These are phyloP conservation scores for Mycena citricolor DNA, from an alignment of 1,284 basidiomycete genomes.

Conservation along the genomic window DNA sequence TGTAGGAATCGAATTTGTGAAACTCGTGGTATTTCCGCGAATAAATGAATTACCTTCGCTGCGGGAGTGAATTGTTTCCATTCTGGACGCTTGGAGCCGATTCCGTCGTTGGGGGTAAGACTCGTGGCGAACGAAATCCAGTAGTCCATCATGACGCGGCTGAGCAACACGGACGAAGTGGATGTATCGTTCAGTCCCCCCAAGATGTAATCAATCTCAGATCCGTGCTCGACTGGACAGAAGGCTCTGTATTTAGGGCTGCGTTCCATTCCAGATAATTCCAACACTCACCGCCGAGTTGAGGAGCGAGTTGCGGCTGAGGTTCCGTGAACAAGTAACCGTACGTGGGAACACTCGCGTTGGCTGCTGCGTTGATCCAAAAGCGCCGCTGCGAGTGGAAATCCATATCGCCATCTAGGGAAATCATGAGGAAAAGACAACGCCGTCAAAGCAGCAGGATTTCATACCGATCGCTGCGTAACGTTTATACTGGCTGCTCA, in stretches of 20 bases:
- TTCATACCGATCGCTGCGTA: constrained; percentile 41
- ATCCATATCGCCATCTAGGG: constrained; percentile 35
- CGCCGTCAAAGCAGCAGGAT: no score
- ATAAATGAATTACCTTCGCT: constrained; percentile 3
- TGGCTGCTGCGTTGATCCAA: constrained; percentile 38
- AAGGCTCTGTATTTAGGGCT: no score
- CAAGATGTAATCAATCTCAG: constrained; percentile 18
- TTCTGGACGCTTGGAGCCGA: constrained; percentile 25
- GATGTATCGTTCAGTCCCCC: constrained; percentile 20
- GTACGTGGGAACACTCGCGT: constrained; percentile 42
- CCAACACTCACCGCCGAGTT: constrained; percentile 6
- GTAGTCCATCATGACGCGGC: constrained; percentile 27
- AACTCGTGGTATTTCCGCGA: no score
- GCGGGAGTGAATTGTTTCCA: constrained; percentile 12
- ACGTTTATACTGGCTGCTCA: constrained; percentile 43
- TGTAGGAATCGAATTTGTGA: constrained; percentile 14
- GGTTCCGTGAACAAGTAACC: constrained; percentile 45
- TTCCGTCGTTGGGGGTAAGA: constrained; percentile 24
- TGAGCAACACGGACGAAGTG: constrained; percentile 18
- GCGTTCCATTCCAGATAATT: no score
- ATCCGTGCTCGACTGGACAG: constrained; percentile 5
- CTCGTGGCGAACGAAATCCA: constrained; percentile 31
- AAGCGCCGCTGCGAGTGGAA: constrained; percentile 43
- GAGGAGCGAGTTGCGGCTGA: constrained; percentile 8
- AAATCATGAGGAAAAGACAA: not conserved